Conservation (phyloP, 495 filamentous ascomycete species). For the Xanthoparmelia taractica region DNA sequence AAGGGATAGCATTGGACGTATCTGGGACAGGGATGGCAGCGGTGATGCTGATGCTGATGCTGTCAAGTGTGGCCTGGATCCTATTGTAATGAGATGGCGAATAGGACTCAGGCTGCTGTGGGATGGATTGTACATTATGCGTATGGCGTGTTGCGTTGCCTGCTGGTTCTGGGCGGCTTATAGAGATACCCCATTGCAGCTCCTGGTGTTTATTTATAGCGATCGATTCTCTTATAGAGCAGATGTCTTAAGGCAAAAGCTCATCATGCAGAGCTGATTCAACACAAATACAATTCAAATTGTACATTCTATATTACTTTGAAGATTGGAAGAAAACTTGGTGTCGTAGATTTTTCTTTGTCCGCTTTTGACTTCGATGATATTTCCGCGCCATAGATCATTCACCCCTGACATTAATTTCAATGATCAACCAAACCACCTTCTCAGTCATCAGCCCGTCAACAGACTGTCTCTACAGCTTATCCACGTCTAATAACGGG, state of each 20-base stretch:
- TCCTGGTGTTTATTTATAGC: neutral
- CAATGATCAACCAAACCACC: neutral
- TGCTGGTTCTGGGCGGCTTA: neutral
- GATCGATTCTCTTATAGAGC: neutral
- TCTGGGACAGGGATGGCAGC: neutral
- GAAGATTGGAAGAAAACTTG: neutral
- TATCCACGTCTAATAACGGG: neutral
- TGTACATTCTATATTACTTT: neutral
- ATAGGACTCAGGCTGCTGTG: neutral
- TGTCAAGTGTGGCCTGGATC: neutral
- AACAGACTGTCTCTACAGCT: neutral
- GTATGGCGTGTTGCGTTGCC: neutral
- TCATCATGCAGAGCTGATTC: neutral
- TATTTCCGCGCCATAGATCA: neutral
- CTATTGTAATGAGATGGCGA: neutral
- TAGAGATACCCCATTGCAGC: neutral
- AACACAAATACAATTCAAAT: neutral
- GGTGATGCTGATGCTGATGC: neutral
- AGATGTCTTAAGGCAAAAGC: neutral
- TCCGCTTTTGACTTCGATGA: neutral
- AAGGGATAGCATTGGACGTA: conserved; percentile 7
- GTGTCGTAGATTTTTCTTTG: neutral
- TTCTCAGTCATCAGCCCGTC: neutral
- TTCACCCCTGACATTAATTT: neutral
- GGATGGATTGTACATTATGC: neutral